A percentile compares a stretch with the other conserved stretches of the same genome.
These are phyloP conservation scores for Aspergillus caelatus DNA, from an alignment of 2,329 filamentous ascomycete genomes.

Conservation along the genomic window DNA sequence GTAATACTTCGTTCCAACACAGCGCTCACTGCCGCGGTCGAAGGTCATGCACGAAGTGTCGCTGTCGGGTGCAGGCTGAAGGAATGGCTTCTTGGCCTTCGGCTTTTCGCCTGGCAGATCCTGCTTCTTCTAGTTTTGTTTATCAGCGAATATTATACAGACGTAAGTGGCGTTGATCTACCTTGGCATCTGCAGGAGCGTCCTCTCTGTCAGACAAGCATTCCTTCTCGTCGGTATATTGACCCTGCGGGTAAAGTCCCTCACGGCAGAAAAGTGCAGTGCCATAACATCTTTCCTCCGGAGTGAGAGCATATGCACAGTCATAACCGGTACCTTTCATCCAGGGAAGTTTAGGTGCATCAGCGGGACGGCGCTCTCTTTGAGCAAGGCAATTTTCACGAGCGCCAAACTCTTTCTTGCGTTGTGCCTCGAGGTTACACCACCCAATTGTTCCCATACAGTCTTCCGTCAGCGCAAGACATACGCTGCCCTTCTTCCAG, in stretches of 20 bases:
- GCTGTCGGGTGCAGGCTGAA: background rate
- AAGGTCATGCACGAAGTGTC: background rate
- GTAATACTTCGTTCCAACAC: background rate
- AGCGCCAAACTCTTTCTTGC: background rate
- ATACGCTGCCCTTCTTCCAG: background rate
- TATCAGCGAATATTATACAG: rapidly evolving
- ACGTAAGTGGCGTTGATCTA: background rate
- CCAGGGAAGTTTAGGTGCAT: background rate
- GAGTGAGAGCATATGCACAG: background rate
- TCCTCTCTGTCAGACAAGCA: background rate
- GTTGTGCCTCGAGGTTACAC: background rate
- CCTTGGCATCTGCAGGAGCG: background rate
- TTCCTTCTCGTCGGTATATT: background rate
- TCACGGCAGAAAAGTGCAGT: background rate
- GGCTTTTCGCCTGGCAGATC: rapidly evolving
- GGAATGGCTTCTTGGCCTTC: background rate
- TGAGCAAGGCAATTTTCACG: background rate
- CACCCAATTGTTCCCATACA: background rate
- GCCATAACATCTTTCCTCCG: background rate
- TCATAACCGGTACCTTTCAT: background rate
- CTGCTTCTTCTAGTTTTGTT: background rate
- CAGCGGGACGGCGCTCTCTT: background rate
- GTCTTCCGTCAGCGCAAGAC: background rate
- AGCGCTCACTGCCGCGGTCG: background rate
- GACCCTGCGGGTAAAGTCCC: background rate